Evolutionary conservation across 108 stramenopile species (phyloP).

Genomic region (Licmophora abbreviata): DNA sequence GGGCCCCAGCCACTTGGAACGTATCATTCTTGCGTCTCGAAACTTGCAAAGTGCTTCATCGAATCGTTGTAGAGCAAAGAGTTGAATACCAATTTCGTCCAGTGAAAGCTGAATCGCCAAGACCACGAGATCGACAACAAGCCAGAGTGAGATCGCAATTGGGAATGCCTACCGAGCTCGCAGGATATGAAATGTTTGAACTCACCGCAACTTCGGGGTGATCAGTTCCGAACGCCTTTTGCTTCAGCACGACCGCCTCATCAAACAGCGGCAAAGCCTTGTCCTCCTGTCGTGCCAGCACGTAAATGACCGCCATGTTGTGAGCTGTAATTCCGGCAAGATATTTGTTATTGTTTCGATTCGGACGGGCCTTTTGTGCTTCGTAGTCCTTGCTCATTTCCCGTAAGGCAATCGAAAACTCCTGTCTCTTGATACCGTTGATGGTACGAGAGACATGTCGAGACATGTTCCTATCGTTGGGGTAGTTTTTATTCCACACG

Average conservation of each 20-base stretch:
- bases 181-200: not conserved
- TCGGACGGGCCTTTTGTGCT: constrained; percentile 9
- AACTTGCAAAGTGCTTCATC: constrained; percentile 18
- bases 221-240: constrained; percentile 21
- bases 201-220: constrained; percentile 21
- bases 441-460: not conserved
- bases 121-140: not conserved
- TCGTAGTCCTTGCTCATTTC: constrained; percentile 11
- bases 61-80: constrained; percentile 20
- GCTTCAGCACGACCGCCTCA: constrained; percentile 22
- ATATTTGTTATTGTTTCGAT: constrained; percentile 12
- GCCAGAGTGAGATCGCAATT: not conserved
- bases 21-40: constrained; percentile 16
- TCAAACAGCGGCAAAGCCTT: constrained; percentile 16
- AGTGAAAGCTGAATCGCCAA: constrained; percentile 1
- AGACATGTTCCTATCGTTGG: constrained; percentile 17
- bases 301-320: constrained; percentile 26
- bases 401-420: constrained; percentile 10
- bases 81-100: constrained; percentile 35
- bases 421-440: not conserved
- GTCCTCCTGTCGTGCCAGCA: constrained; percentile 12
- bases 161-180: not conserved
- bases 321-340: constrained; percentile 32
- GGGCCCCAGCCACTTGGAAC: not conserved
- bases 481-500: constrained; percentile 15